These are phyloP conservation scores for Phytophthora meadii DNA, from an alignment of 352 stramenopile genomes.

Conservation along the genomic window DNA sequence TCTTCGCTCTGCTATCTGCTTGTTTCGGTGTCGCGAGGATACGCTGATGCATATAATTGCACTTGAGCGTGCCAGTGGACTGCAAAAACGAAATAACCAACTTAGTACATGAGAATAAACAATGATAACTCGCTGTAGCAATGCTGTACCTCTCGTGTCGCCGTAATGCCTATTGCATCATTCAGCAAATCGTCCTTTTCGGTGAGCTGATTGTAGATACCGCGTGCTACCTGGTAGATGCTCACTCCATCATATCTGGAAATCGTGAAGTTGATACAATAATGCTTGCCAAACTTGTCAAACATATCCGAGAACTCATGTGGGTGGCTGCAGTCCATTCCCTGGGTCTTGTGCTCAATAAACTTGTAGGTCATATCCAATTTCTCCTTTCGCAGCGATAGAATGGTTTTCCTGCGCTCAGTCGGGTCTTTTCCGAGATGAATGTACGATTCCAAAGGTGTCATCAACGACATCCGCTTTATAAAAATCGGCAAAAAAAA, in stretches of 20 bases:
- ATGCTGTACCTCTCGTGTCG: slow-evolving; percentile 48
- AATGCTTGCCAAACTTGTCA: slow-evolving; percentile 80
- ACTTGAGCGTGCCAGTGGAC: slow-evolving; percentile 75
- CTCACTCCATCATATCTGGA: slow-evolving; percentile 71
- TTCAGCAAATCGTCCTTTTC: slow-evolving; percentile 62
- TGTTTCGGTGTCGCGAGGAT: slow-evolving; percentile 68
- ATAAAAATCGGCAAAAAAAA: too few species aligned
- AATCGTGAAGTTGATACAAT: slow-evolving; percentile 74
- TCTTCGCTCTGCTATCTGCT: slow-evolving; percentile 38
- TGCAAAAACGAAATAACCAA: slow-evolving; percentile 4
- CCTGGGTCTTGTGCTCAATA: slow-evolving; percentile 68
- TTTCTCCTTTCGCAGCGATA: slow-evolving; percentile 70
- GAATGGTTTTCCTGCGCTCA: slow-evolving; percentile 57
- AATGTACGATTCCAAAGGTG: slow-evolving; percentile 77
- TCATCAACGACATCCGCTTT: slow-evolving; percentile 73
- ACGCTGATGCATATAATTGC: slow-evolving; percentile 78
- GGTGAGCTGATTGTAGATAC: slow-evolving; percentile 73
- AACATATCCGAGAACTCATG: slow-evolving; percentile 79
- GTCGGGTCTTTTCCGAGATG: slow-evolving; percentile 53
- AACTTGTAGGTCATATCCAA: slow-evolving; percentile 82
- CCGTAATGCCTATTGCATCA: slow-evolving; percentile 56
- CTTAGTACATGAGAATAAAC: background rate
- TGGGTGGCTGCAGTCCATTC: slow-evolving; percentile 52
- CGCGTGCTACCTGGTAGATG: slow-evolving; percentile 59
- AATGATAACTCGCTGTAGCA: background rate